phyloP scores from a whole-genome alignment of 345 rosid genomes.

The Ceriops zippeliana region DNA sequence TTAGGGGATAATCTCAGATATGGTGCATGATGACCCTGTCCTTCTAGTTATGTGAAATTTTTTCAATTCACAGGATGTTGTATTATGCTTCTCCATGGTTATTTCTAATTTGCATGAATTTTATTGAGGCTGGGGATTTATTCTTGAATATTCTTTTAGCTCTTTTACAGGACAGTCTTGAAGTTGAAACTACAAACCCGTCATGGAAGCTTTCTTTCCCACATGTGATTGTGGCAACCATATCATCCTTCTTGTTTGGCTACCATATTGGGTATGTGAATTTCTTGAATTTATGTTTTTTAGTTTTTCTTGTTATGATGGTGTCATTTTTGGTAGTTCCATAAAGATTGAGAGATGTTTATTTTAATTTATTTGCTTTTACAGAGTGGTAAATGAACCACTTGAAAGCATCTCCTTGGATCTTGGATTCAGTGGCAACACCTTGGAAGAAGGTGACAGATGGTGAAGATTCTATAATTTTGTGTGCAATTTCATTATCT shows the following conservation, averaged over 20 bases:
- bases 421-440: conserved; percentile 82
- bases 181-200: conserved; percentile 60
- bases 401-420: conserved; percentile 86
- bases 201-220: conserved; percentile 80
- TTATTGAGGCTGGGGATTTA: conserved; percentile 11
- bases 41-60: neutral
- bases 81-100: neutral
- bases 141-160: conserved; percentile 40
- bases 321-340: neutral
- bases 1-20: neutral
- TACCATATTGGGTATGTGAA: conserved; percentile 86
- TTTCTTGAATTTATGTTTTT: conserved; percentile 9
- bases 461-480: neutral
- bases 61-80: neutral
- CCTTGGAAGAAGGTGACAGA: conserved; percentile 81
- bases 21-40: neutral
- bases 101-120: neutral
- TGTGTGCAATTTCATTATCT: neutral
- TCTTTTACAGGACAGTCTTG: conserved; percentile 37
- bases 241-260: conserved; percentile 81
- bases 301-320: conserved; percentile 2
- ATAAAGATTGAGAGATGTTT: conserved; percentile 6
- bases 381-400: conserved; percentile 94
- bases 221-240: conserved; percentile 76
- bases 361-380: conserved; percentile 2